A percentile compares a stretch with the other conserved stretches of the same genome.
Evolutionary conservation across 164 flowering plant genomes (phyloP).

Genomic region (Nymphaea colorata): DNA sequence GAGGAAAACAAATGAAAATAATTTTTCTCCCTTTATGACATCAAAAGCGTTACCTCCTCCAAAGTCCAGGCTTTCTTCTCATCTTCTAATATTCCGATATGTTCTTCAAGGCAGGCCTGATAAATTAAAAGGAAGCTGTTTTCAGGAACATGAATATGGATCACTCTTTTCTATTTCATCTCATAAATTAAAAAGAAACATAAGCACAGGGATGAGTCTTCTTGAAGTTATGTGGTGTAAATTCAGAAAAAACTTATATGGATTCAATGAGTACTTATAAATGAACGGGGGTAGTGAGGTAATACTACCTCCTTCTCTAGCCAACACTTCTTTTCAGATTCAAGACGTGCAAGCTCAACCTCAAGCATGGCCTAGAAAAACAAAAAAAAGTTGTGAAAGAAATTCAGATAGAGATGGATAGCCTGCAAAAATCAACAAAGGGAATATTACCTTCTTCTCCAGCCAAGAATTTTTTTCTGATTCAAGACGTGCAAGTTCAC

Average conservation of each 20-base stretch:
- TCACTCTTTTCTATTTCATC: not conserved
- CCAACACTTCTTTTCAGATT: not conserved
- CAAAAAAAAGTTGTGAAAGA: not conserved
- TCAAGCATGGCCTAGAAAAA: not conserved
- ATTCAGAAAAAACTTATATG: no score
- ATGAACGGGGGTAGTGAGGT: not conserved
- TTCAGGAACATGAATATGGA: not conserved
- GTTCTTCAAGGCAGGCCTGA: slow-evolving; percentile 5
- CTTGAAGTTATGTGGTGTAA: not conserved
- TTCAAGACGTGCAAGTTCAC: no score
- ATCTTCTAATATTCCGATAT: slow-evolving; percentile 13
- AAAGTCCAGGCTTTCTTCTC: slow-evolving; percentile 25
- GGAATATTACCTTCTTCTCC: no score
- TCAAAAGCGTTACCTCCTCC: slow-evolving; percentile 22
- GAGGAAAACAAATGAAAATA: no score
- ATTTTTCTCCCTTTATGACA: not conserved
- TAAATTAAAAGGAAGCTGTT: not conserved
- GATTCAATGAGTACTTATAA: no score
- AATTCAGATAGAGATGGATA: not conserved
- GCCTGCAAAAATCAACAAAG: no score
- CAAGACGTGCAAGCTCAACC: not conserved
- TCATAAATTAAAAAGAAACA: not conserved
- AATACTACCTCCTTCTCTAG: not conserved
- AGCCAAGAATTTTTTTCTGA: no score
- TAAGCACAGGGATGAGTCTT: not conserved